A percentile compares a stretch with the other conserved stretches of the same genome.
Conservation (phyloP, 306 rosid genomes). For the Trifolium pratense region DNA sequence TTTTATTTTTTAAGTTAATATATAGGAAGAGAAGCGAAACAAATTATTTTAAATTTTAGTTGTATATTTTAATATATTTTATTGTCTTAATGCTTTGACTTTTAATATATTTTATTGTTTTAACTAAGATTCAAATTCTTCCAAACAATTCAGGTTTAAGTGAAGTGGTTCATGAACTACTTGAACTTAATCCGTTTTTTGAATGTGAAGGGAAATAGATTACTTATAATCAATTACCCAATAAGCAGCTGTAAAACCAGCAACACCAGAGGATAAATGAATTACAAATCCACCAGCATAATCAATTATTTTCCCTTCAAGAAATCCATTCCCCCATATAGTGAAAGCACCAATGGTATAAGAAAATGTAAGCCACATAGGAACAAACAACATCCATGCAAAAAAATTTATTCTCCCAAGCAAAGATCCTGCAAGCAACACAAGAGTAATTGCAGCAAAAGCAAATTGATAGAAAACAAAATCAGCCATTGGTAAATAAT, state of each 20-base stretch:
- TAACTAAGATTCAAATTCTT: too few relatives aligned
- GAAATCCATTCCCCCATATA: conserved; percentile 69
- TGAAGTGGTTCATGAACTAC: too few relatives aligned
- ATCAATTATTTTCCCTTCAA: conserved; percentile 48
- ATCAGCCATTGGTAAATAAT: conserved; percentile 65
- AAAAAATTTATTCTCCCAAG: conserved; percentile 77
- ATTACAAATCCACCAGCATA: conserved; percentile 79
- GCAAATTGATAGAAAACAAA: conserved; percentile 67
- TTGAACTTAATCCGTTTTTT: background rate
- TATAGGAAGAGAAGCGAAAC: background rate
- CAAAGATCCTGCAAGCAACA: conserved; percentile 75
- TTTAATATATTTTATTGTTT: background rate
- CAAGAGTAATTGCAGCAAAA: conserved; percentile 80
- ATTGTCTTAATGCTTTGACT: background rate
- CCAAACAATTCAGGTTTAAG: background rate
- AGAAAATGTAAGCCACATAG: conserved; percentile 70
- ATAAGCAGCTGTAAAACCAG: conserved; percentile 79
- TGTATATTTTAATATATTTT: background rate
- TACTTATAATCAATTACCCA: conserved; percentile 55
- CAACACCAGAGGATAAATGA: conserved; percentile 80
- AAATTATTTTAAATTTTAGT: background rate
- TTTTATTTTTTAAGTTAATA: background rate
- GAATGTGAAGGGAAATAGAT: background rate
- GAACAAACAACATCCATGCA: conserved; percentile 84
- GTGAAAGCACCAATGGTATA: conserved; percentile 71